Percentiles rank a stretch among this genome's conserved stretches.
Conservation (phyloP, 495 filamentous ascomycete genomes). For the Aspergillus conjunctus region DNA sequence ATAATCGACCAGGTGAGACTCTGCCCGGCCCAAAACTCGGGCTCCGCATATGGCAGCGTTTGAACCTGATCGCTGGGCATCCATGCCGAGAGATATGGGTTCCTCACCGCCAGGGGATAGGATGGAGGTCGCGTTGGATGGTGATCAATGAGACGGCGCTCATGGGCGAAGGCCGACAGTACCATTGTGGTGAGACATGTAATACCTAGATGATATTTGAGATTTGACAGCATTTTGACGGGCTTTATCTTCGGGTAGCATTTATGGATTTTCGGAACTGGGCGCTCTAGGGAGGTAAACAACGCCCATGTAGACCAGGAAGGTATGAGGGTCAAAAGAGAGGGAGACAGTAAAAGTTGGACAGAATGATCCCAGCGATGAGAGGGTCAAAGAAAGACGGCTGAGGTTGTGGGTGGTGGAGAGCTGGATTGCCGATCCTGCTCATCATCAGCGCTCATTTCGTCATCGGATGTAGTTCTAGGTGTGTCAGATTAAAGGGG, state of each 20-base stretch:
- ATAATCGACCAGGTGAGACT: slow-evolving; percentile 51
- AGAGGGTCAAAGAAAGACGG: neutral
- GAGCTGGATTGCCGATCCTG: slow-evolving; percentile 12
- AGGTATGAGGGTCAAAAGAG: neutral
- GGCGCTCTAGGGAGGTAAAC: slow-evolving; percentile 22
- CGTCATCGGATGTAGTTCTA: slow-evolving; percentile 11
- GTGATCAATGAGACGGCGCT: slow-evolving; percentile 24
- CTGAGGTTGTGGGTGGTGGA: slow-evolving; percentile 12
- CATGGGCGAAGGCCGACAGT: slow-evolving; percentile 22
- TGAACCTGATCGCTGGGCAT: slow-evolving; percentile 26
- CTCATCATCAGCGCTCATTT: slow-evolving; percentile 8
- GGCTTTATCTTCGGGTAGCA: neutral
- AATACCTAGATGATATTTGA: slow-evolving; percentile 27
- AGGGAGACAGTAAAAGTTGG: neutral
- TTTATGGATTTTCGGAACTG: slow-evolving; percentile 44
- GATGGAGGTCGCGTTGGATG: slow-evolving; percentile 44
- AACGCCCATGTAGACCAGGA: neutral
- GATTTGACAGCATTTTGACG: slow-evolving; percentile 37
- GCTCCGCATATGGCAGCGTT: slow-evolving; percentile 41
- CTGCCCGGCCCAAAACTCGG: slow-evolving; percentile 55
- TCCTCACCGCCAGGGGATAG: slow-evolving; percentile 52
- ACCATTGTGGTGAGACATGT: slow-evolving; percentile 30
- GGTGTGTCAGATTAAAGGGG: neutral
- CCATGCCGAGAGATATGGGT: slow-evolving; percentile 44
- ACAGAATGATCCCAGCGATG: neutral